phyloP scores from a whole-genome alignment of 176 grass and related monocot species.

The barley (Hordeum vulgare) region MorexV3_pseudomolecules_assembly NC_058524.1:597662584-597663083 shows the following conservation, averaged over 20 bases:
- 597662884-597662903: not conserved
- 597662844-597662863: not conserved
- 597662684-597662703: too few relatives aligned
- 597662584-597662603: too few relatives aligned
- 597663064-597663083: slow-evolving; percentile 83
- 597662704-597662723: too few relatives aligned
- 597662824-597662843: slow-evolving; percentile 6
- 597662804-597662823: slow-evolving; percentile 6
- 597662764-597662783: too few relatives aligned
- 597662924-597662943: not conserved
- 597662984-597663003: slow-evolving; percentile 75
- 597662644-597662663: too few relatives aligned
- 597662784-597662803: not conserved
- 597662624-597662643: too few relatives aligned
- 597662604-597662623: too few relatives aligned
- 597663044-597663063: slow-evolving; percentile 63
- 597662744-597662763: not conserved
- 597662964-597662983: slow-evolving; percentile 72
- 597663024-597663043: slow-evolving; percentile 89
- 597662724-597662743: too few relatives aligned
- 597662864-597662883: not conserved
- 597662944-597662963: slow-evolving; percentile 34
- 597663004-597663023: slow-evolving; percentile 75
- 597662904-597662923: not conserved
- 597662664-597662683: too few relatives aligned